A percentile compares a stretch with the other conserved stretches of the same genome.
These are phyloP conservation scores for Globisporangium paddicum DNA, from an alignment of 352 stramenopile species.

Conservation along the genomic window DNA sequence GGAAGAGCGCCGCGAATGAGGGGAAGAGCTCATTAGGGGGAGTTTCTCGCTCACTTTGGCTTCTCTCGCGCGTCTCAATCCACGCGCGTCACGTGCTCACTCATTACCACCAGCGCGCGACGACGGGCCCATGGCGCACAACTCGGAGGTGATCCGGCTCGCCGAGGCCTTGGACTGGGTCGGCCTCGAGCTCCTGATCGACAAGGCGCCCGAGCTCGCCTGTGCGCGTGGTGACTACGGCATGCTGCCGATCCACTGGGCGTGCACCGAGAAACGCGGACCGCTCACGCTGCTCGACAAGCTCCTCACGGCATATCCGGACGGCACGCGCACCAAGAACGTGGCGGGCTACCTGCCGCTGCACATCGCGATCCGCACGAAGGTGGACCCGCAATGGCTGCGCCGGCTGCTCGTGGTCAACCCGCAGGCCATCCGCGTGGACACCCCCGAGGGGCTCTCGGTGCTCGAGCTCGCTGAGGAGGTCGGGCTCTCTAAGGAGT, in stretches of 20 bases:
- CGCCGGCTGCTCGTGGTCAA: conserved; percentile 48
- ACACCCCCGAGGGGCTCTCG: conserved; percentile 38
- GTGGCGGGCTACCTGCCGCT: conserved; percentile 60
- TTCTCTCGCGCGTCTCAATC: conserved; percentile 2
- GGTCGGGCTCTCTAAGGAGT: conserved; percentile 31
- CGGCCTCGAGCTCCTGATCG: conserved; percentile 54
- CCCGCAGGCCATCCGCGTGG: conserved; percentile 39
- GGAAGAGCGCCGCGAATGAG: not conserved
- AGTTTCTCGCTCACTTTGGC: conserved; percentile 2
- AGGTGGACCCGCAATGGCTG: conserved; percentile 40
- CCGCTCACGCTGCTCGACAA: conserved; percentile 55
- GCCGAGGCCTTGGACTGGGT: conserved; percentile 78
- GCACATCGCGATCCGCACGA: conserved; percentile 74
- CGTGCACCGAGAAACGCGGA: conserved; percentile 59
- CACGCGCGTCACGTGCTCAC: not conserved
- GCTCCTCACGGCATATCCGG: conserved; percentile 57
- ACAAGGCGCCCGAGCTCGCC: conserved; percentile 41
- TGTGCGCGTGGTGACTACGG: conserved; percentile 58
- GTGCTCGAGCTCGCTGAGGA: conserved; percentile 53
- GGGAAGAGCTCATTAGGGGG: not conserved
- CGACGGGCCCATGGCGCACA: conserved; percentile 13
- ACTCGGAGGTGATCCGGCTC: conserved; percentile 67
- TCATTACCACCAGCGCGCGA: not conserved
- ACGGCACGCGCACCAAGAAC: conserved; percentile 55
- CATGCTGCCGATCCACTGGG: conserved; percentile 85